Evolutionary conservation across 2,329 filamentous ascomycete species (phyloP), one percentile per base, ranked within the genome.

Genomic region (Diaporthe citriasiana): DNA sequence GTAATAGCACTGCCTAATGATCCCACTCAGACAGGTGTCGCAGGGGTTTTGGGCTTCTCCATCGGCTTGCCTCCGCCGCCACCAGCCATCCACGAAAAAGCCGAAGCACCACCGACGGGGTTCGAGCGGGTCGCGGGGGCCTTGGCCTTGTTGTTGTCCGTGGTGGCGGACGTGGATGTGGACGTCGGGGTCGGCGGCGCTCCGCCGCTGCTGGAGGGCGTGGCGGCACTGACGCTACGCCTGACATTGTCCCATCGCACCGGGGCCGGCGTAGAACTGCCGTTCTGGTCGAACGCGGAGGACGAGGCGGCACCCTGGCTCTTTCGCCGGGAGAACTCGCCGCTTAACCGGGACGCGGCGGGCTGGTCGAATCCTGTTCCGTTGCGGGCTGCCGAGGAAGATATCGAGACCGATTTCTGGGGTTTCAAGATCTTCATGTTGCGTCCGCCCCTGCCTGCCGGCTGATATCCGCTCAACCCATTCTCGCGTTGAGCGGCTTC

Each of bases 391-490:
- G 88, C 87, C 1, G 85, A 84, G 0, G 92, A 89, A 35, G 85
- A 84, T 38, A 75, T 50, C n/a, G 72, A 74, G 30, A 84, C 84
- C 8, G 92, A 87, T 81, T 95, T 97, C 72, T 88, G 89, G 1
- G 96, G 92, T 79, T 95, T 95, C 70, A 98, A 87, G 1, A 98
- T 93, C 85, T 98, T 98, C 93, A 98, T 98, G 68, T 91, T 92
- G 66, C 93, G 90, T 22, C 88, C 84, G 25, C 91, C 87, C 47
- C 68, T 66, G 80, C 91, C 84, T 77, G 92, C 87, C 78, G 92
- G 92, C 80, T 94, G 93, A 80, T 95, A 94, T 35, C 92, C 91
- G 78, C 91, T 92, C 77, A 90, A 82, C 2, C 84, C 83, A 76
- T 83, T 86, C 75, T 90, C 89, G 73, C 86, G 88, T n/a, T 82